Evolutionary conservation across 495 filamentous ascomycete genomes (phyloP).

Genomic region (Viridothelium virens): DNA sequence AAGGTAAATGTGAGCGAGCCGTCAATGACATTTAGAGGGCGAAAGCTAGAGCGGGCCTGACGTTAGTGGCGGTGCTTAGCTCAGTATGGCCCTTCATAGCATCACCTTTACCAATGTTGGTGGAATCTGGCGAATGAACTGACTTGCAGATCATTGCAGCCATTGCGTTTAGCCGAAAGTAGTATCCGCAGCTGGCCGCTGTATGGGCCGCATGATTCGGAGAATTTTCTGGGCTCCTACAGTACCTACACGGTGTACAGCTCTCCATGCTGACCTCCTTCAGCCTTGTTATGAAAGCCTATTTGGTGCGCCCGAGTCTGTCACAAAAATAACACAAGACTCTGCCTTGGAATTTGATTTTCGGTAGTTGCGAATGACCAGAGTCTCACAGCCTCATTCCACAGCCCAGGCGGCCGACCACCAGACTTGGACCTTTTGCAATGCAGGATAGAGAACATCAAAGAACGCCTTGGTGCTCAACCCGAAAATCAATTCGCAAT

Average conservation of each 20-base stretch:
- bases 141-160: no score
- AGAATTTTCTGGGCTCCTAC: no score
- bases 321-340: background rate
- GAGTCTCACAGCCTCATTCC: constrained; percentile 6
- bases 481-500: background rate
- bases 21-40: background rate
- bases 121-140: no score
- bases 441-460: no score
- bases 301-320: background rate
- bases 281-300: background rate
- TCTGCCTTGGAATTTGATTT: background rate
- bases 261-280: no score
- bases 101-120: no score
- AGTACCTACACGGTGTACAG: no score
- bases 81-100: no score
- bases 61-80: background rate
- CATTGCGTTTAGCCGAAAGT: no score
- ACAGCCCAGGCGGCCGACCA: background rate
- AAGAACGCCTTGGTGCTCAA: background rate
- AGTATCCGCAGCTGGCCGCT: no score
- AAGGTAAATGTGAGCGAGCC: background rate
- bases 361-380: background rate
- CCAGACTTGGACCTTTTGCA: no score
- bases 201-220: no score
- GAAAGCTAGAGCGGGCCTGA: background rate